A percentile compares a stretch with the other conserved stretches of the same genome.
These are phyloP conservation scores for Termitomyces sp. DNA, from an alignment of 768 basidiomycete species.

Conservation along the genomic window DNA sequence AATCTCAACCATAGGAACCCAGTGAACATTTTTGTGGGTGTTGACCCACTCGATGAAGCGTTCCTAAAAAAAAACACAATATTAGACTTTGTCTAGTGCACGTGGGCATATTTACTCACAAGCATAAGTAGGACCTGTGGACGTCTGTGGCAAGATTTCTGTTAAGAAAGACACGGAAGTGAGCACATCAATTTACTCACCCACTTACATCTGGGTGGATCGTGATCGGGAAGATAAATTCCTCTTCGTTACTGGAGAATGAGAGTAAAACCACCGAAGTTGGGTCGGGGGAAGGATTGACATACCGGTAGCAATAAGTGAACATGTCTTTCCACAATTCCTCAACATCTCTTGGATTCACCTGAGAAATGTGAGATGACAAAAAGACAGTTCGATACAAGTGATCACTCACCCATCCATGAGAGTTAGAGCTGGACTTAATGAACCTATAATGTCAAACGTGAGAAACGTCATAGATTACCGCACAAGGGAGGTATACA, in stretches of 20 bases:
- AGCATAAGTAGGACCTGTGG: slow-evolving; percentile 75
- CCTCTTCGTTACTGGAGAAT: slow-evolving; percentile 45
- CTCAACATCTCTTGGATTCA: slow-evolving; percentile 55
- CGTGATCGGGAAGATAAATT: slow-evolving; percentile 70
- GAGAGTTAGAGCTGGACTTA: slow-evolving; percentile 59
- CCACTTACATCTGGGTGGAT: slow-evolving; percentile 78
- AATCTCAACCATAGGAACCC: slow-evolving; percentile 69
- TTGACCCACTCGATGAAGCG: slow-evolving; percentile 74
- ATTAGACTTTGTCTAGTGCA: no score
- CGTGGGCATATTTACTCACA: slow-evolving; percentile 23
- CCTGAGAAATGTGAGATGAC: not conserved
- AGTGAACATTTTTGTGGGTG: slow-evolving; percentile 61
- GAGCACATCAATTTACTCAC: slow-evolving; percentile 20
- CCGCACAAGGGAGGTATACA: slow-evolving; percentile 29
- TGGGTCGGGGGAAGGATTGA: not conserved
- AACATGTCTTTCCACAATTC: slow-evolving; percentile 75
- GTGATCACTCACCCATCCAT: slow-evolving; percentile 49
- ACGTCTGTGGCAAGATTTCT: slow-evolving; percentile 27
- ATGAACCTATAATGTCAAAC: slow-evolving; percentile 47
- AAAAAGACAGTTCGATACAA: not conserved
- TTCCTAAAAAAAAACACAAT: slow-evolving; percentile 42
- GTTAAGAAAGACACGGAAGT: not conserved
- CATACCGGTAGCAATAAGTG: slow-evolving; percentile 55
- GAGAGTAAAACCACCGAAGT: not conserved
- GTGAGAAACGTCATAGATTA: not conserved